These are phyloP conservation scores for Talaromyces sp. DNA, from an alignment of 2,329 filamentous ascomycete genomes.

Conservation along the genomic window DNA sequence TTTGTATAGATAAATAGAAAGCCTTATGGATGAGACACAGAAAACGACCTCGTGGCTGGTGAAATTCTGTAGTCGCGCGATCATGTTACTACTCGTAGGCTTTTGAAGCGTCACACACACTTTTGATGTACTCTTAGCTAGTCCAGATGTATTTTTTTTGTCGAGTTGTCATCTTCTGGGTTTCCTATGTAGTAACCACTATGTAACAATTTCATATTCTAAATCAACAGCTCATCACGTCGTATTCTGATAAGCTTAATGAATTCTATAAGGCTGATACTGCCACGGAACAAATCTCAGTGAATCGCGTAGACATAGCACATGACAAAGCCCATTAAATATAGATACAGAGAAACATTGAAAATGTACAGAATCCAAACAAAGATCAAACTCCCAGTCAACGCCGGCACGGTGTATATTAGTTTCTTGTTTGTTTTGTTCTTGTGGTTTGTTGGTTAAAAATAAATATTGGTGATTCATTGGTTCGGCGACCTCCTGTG, in stretches of 20 bases:
- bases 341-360: conserved; percentile 1
- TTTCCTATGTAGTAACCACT: neutral
- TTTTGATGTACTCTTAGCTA: neutral
- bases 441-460: neutral
- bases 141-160: neutral
- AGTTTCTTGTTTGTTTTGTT: neutral
- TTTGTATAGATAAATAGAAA: conserved; percentile 14
- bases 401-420: neutral
- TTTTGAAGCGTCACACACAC: neutral
- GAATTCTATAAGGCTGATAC: neutral
- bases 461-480: neutral
- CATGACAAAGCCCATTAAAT: neutral
- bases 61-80: neutral
- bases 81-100: neutral
- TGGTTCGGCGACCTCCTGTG: neutral
- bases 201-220: neutral
- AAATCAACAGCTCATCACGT: neutral
- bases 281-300: neutral
- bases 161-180: neutral
- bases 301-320: neutral
- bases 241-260: neutral
- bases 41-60: conserved; percentile 9
- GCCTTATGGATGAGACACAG: conserved; percentile 4
- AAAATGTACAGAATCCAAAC: neutral
- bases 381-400: neutral